Base-by-base conservation (phyloP, 2,329 filamentous ascomycete genomes). In the Aschersonia sp. region DNA sequence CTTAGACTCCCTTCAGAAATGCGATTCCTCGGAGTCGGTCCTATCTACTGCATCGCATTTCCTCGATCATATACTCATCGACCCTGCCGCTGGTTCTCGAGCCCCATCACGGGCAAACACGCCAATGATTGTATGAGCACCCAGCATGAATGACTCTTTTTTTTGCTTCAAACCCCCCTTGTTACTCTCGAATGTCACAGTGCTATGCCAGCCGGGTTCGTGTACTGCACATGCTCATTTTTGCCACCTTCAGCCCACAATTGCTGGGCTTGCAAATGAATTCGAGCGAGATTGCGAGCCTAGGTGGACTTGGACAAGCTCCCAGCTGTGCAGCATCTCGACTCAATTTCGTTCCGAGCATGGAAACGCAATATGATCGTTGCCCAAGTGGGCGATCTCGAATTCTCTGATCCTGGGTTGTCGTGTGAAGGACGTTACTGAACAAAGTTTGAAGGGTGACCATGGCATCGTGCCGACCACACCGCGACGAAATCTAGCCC, bases 11-110 rank as follows among this genome's bases (percentile, higher is more conserved):
- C 71, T 95, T 10, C 78, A 79, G 47, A 74, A 79, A 2, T 82
- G 84, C 40, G 90, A 97, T 62, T 68, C 80, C 1, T 89, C 87
- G 1, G 90, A 97, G 62, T 84, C 87, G 5, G 76, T 81, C 48
- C 71, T 97, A 40, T 79, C 82, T 54, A 74, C 82, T 0, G 88
- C 88, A 2, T 71, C 81, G 3, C 71, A 77, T 12, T 95, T 90
- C 62, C 72, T 95, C 48, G 89, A 95, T 48, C 77, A 74, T 5
- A 75, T 87, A 12, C 94, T 84, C 59, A 75, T 77, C 46, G 88
- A 94, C 49, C 62, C 67, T 5, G 58, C 67, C 53, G 72, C 68
- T 52, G 70, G 75, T 49, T 76, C 73, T 48, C 77, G 76, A 31
- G 70, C 74, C 48, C 73, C 71, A 51, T 84, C 83, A 9, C 74